Base-by-base conservation (phyloP, 768 basidiomycete species). In the Cyclocybe aegerita region DNA sequence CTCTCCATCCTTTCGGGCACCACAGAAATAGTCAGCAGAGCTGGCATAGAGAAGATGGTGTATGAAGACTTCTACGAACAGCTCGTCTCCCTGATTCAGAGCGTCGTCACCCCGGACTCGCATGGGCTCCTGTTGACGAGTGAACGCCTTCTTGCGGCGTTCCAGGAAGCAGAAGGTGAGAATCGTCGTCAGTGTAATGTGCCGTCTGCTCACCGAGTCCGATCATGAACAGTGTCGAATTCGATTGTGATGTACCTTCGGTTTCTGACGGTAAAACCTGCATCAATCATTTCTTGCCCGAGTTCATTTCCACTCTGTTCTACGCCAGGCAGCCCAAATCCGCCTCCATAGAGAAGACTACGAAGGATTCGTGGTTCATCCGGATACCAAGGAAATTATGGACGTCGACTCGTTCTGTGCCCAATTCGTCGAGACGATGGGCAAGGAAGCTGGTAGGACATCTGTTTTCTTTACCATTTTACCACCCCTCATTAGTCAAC, bases 191-290 rank as follows among this genome's bases (percentile, higher is more conserved):
- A n/a, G n/a, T n/a, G n/a, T n/a, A n/a, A n/a, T n/a, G n/a, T n/a
- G n/a, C n/a, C 12, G 37, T 23, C 39, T 6, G 33, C 32, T 16
- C 9, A 39, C 34, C 33, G n/a, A n/a, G n/a, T n/a, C n/a, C 12
- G 14, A 32, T 16, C n/a, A 7, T 33, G 23, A 16, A 0, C 45
- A 86, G 85, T 71, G 7, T 87, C 85, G 6, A 87, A 89, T 64
- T 81, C 82, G 16, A 82, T 92, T 62, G 86, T 91, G 15, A 79
- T 86, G 54, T 93, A 85, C 65, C 76, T 98, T 57, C 81, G 95
- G 39, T 74, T 95, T 49, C 68, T 94, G 14, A 89, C 95, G 4
- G 79, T 77, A 42, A 29, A 73, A 61, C 3, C 36, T 4, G 15
- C 43, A 10, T 36, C 36, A n/a, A 33, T 46, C 32, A 23, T 37